phyloP scores from a whole-genome alignment of 192 early-diverging fungal species.

The Rhizoclosmatium sp. region DNA sequence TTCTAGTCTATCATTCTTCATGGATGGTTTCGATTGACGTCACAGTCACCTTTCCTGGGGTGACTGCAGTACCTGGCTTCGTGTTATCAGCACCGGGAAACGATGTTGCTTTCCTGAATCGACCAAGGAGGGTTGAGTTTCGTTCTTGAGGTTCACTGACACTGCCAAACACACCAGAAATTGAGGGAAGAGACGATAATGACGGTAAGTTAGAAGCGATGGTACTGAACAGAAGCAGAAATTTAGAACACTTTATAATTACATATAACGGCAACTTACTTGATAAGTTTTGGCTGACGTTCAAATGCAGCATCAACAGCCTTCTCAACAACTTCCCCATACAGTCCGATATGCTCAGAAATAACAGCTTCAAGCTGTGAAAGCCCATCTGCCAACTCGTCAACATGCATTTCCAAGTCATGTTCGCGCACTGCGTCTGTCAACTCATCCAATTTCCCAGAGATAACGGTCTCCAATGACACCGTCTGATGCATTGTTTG shows the following conservation, averaged over 20 bases:
- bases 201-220: not conserved
- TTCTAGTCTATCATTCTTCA: not conserved
- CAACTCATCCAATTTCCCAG: not conserved
- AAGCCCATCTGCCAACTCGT: not conserved
- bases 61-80: too few species aligned
- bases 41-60: not conserved
- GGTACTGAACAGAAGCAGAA: not conserved
- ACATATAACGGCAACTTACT: not conserved
- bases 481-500: not conserved
- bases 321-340: not conserved
- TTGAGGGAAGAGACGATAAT: not conserved
- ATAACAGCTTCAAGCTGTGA: not conserved
- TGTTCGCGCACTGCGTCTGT: not conserved
- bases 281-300: not conserved
- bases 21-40: not conserved
- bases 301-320: not conserved
- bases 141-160: not conserved
- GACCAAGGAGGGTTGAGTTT: not conserved
- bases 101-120: conserved; percentile 3
- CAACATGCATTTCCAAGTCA: not conserved
- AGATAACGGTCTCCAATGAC: not conserved
- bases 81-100: not conserved
- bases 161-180: not conserved
- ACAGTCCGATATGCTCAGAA: not conserved
- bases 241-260: not conserved